These are phyloP conservation scores for Trichoderma gracile DNA, from an alignment of 2,329 filamentous ascomycete genomes.

Conservation along the genomic window DNA sequence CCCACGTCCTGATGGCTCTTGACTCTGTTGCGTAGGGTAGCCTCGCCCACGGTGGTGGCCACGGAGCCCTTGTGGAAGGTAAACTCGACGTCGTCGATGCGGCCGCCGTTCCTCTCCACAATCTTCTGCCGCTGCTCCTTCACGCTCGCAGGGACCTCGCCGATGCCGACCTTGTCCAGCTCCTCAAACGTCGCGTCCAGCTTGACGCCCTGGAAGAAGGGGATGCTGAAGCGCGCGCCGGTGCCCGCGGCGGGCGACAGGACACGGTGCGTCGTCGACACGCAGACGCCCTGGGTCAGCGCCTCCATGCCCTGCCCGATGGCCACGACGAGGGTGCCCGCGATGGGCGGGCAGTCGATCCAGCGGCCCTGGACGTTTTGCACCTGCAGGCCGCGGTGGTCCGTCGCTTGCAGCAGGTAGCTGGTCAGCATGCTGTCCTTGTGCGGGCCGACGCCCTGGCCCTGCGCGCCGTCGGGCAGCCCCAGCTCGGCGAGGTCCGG, in stretches of 20 bases:
- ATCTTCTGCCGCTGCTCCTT: constrained; percentile 61
- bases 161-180: constrained; percentile 63
- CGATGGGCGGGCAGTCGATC: constrained; percentile 78
- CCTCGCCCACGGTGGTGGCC: constrained; percentile 73
- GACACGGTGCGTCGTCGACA: constrained; percentile 79
- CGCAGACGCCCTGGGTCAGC: constrained; percentile 78
- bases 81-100: constrained; percentile 79
- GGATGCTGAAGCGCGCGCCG: constrained; percentile 75
- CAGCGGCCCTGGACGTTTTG: constrained; percentile 77
- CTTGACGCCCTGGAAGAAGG: constrained; percentile 85
- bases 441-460: constrained; percentile 72
- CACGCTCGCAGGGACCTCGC: constrained; percentile 61
- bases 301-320: constrained; percentile 88
- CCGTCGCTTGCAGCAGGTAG: constrained; percentile 76
- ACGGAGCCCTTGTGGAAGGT: constrained; percentile 72
- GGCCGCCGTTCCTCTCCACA: constrained; percentile 56
- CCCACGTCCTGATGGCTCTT: constrained; percentile 88
- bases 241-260: constrained; percentile 69
- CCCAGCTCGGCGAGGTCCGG: constrained; percentile 68
- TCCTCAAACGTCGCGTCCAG: constrained; percentile 79
- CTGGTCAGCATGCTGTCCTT: constrained; percentile 83
- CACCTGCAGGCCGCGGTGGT: constrained; percentile 77
- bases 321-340: constrained; percentile 79
- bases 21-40: constrained; percentile 78
- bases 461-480: constrained; percentile 43